phyloP scores from a whole-genome alignment of 768 basidiomycete species.

The Boletales sp. region DNA sequence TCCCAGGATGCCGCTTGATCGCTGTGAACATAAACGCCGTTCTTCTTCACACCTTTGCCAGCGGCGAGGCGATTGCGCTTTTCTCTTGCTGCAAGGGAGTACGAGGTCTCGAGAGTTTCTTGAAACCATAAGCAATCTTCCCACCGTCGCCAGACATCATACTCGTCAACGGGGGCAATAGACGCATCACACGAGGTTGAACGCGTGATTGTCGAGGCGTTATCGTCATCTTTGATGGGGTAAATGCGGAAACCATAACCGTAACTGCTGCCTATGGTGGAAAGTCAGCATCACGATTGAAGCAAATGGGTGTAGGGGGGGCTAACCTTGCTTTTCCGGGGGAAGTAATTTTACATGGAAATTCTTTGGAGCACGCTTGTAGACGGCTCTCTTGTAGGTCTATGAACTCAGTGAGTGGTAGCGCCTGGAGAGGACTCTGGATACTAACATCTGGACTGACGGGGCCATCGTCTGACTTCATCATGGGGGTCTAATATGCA shows the following conservation, averaged over 20 bases:
- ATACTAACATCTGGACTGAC: conserved; percentile 25
- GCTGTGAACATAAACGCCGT: conserved; percentile 63
- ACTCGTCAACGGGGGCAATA: conserved; percentile 40
- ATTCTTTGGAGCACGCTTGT: conserved; percentile 51
- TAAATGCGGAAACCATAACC: conserved; percentile 62
- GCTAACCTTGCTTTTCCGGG: conserved; percentile 55
- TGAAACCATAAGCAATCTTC: conserved; percentile 82
- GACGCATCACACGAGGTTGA: conserved; percentile 36
- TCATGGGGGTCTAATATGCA: conserved; percentile 6
- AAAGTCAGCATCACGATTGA: conserved; percentile 1
- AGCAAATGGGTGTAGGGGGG: conserved; percentile 1
- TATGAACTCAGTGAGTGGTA: conserved; percentile 21
- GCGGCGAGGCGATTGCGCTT: conserved; percentile 65
- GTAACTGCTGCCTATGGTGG: conserved; percentile 43
- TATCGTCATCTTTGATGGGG: conserved; percentile 35
- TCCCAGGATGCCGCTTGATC: conserved; percentile 82
- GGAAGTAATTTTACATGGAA: conserved; percentile 60
- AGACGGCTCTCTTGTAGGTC: conserved; percentile 61
- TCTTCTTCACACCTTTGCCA: conserved; percentile 74
- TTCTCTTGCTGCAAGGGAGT: conserved; percentile 55
- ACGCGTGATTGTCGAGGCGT: conserved; percentile 22
- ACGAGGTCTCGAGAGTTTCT: conserved; percentile 63
- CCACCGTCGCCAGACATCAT: conserved; percentile 79
- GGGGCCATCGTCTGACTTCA: conserved; percentile 3
- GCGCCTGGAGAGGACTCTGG: neutral